These are phyloP conservation scores for Haematococcus sp. DNA, from an alignment of 139 green algal genomes.

Conservation along the genomic window DNA sequence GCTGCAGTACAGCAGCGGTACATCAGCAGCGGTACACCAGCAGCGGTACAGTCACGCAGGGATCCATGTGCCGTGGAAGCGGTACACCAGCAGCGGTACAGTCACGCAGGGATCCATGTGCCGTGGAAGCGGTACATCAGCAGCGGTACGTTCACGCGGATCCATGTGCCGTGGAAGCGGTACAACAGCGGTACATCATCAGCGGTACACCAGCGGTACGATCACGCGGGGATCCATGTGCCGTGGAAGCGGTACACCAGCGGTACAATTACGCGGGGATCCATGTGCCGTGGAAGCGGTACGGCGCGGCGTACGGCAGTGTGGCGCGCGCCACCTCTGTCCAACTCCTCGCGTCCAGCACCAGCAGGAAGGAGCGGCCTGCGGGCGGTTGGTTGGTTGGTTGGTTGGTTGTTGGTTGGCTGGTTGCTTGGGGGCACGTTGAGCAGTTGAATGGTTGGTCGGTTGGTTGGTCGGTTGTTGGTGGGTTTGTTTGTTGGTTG, in stretches of 20 bases:
- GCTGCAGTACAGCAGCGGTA: too few relatives aligned
- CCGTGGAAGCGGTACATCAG: constrained; percentile 76
- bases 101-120: constrained; percentile 41
- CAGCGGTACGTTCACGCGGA: too few relatives aligned
- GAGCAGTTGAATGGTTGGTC: background rate
- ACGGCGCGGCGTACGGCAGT: constrained; percentile 60
- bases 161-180: too few relatives aligned
- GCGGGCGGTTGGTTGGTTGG: background rate
- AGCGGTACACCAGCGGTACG: too few relatives aligned
- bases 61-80: too few relatives aligned
- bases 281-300: constrained; percentile 73
- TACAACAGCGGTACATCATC: too few relatives aligned
- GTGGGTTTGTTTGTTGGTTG: too few relatives aligned
- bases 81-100: too few relatives aligned
- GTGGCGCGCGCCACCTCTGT: constrained; percentile 57
- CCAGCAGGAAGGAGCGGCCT: constrained; percentile 48
- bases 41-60: too few relatives aligned
- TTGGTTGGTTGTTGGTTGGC: background rate
- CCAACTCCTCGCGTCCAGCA: constrained; percentile 62
- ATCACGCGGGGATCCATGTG: constrained; percentile 28
- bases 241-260: constrained; percentile 76
- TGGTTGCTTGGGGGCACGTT: background rate
- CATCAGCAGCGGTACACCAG: too few relatives aligned
- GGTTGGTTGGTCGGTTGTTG: too few relatives aligned
- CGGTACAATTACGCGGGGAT: constrained; percentile 28